phyloP scores from a whole-genome alignment of 2,329 filamentous ascomycete species.

The Aspergillus sp. region DNA sequence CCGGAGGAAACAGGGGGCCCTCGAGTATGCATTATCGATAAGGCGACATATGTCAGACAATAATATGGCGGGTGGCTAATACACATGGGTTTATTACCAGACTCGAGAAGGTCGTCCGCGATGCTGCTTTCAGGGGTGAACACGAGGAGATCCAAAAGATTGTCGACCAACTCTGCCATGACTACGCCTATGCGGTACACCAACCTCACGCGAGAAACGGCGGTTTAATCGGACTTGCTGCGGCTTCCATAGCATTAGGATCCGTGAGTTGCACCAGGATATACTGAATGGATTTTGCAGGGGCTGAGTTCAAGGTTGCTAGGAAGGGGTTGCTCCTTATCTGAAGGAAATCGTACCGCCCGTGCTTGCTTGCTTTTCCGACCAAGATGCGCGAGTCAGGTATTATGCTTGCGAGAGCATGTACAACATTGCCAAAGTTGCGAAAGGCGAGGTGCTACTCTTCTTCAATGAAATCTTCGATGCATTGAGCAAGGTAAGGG shows the following conservation, averaged over 20 bases:
- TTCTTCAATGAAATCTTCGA: conserved; percentile 99
- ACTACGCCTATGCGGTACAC: conserved; percentile 96
- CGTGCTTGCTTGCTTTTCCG: conserved; percentile 93
- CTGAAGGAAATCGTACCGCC: conserved; percentile 93
- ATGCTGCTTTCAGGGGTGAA: conserved; percentile 74
- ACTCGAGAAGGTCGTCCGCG: conserved; percentile 86
- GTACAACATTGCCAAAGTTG: conserved; percentile 99
- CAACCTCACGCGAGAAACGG: conserved; percentile 96
- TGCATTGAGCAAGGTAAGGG: conserved; percentile 83
- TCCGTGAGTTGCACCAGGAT: conserved; percentile 62
- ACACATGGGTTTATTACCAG: conserved; percentile 48
- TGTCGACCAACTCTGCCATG: conserved; percentile 93
- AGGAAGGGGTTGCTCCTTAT: conserved; percentile 85
- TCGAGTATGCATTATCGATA: conserved; percentile 69
- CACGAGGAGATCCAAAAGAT: conserved; percentile 80
- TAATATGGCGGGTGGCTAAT: conserved; percentile 11
- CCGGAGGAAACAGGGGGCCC: conserved; percentile 91
- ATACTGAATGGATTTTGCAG: conserved; percentile 5
- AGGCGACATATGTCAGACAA: background rate
- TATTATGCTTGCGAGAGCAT: conserved; percentile 99
- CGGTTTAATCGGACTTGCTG: conserved; percentile 90
- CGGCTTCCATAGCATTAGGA: conserved; percentile 92
- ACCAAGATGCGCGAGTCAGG: conserved; percentile 93
- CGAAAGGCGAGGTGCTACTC: conserved; percentile 92
- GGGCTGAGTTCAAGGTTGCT: conserved; percentile 11